phyloP scores from a whole-genome alignment of 2,329 filamentous ascomycete genomes.

The Calycina herbarum region DNA sequence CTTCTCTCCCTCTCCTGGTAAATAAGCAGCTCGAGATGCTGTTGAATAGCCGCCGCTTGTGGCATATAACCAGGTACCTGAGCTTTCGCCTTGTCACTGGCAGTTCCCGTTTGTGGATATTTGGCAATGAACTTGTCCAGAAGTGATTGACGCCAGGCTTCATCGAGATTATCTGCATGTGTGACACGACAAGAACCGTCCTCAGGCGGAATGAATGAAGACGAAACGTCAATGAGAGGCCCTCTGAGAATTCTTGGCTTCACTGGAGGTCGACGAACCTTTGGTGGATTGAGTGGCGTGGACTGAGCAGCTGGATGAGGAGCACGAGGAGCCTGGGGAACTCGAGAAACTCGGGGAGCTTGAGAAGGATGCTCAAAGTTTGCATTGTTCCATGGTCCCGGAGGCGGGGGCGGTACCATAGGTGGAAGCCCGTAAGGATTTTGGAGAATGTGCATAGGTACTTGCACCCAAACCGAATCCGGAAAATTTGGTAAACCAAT shows the following conservation, averaged over 20 bases:
- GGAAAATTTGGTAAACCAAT: neutral
- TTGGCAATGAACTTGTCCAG: constrained; percentile 32
- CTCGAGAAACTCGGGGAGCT: constrained; percentile 8
- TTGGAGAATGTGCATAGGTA: constrained; percentile 11
- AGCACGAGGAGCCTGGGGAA: constrained; percentile 4
- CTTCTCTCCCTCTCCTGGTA: constrained; percentile 30
- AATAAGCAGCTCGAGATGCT: constrained; percentile 31
- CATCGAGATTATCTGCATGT: constrained; percentile 20
- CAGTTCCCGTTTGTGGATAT: constrained; percentile 36
- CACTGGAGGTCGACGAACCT: neutral
- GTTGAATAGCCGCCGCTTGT: constrained; percentile 31
- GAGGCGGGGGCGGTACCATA: neutral
- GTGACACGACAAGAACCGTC: constrained; percentile 29
- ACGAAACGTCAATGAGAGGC: constrained; percentile 13
- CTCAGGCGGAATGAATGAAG: constrained; percentile 15
- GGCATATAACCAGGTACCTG: constrained; percentile 17
- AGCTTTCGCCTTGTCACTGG: constrained; percentile 11
- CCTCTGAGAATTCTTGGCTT: constrained; percentile 12
- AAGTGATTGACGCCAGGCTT: constrained; percentile 27
- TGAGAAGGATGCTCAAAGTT: neutral
- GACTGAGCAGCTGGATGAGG: neutral
- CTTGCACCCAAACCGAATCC: constrained; percentile 8
- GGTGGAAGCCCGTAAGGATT: constrained; percentile 10
- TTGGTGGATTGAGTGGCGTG: neutral
- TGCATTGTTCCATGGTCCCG: neutral